Conservation (phyloP, 2,329 filamentous ascomycete genomes). For the Cladophialophora chaetospira region DNA sequence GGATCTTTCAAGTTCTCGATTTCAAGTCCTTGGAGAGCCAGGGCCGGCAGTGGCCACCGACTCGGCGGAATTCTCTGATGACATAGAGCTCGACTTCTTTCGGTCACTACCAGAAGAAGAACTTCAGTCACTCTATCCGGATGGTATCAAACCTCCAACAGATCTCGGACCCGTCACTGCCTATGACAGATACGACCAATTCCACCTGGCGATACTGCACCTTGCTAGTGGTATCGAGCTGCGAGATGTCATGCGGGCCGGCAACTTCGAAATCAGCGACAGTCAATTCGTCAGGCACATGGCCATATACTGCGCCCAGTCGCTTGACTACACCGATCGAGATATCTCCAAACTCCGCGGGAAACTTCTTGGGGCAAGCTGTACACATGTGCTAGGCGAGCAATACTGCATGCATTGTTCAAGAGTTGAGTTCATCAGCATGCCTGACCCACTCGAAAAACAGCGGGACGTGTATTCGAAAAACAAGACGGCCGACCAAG, state of each 20-base stretch:
- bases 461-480: too few relatives aligned
- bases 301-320: not conserved
- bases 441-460: too few relatives aligned
- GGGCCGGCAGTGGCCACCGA: not conserved
- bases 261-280: not conserved
- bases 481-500: too few relatives aligned
- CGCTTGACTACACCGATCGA: not conserved
- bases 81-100: not conserved
- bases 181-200: not conserved
- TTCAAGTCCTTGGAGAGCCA: not conserved
- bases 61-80: not conserved
- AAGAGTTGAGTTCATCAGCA: too few relatives aligned
- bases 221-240: not conserved
- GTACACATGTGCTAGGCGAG: too few relatives aligned
- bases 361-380: too few relatives aligned
- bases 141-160: not conserved
- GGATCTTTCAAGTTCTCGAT: not conserved
- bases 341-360: not conserved
- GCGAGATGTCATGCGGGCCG: not conserved
- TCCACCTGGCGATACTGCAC: not conserved
- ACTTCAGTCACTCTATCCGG: not conserved
- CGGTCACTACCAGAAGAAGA: not conserved
- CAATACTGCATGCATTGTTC: too few relatives aligned
- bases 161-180: not conserved
- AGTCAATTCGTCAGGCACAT: not conserved